A percentile compares a stretch with the other conserved stretches of the same genome.
Evolutionary conservation across 1,284 basidiomycete genomes (phyloP).

Genomic region (Pascua guehoae): DNA sequence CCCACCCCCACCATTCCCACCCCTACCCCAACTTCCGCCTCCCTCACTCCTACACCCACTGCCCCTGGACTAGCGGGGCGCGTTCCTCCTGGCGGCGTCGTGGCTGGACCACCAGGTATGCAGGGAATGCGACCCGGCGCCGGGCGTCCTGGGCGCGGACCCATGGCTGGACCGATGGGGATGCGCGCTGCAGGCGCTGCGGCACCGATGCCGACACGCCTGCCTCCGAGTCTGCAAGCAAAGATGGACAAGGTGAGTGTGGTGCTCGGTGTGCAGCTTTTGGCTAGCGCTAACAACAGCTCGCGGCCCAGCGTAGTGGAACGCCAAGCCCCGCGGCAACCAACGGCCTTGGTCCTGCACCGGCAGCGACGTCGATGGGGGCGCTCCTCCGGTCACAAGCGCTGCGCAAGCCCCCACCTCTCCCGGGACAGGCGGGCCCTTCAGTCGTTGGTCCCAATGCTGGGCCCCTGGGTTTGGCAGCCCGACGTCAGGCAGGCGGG

Average conservation of each 20-base stretch:
- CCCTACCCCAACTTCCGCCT: neutral
- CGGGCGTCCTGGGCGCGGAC: slow-evolving; percentile 4
- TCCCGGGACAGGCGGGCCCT: slow-evolving; percentile 9
- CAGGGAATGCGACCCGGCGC: too few relatives aligned
- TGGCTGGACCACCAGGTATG: neutral
- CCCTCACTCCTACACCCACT: neutral
- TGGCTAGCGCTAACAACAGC: slow-evolving; percentile 18
- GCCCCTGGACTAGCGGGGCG: neutral
- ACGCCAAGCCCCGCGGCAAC: slow-evolving; percentile 8
- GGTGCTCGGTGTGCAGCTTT: neutral
- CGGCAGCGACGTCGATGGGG: slow-evolving; percentile 40
- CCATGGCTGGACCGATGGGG: slow-evolving; percentile 34
- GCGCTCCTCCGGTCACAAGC: slow-evolving; percentile 43
- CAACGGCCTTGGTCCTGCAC: slow-evolving; percentile 22
- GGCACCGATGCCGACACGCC: slow-evolving; percentile 39
- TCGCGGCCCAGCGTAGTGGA: slow-evolving; percentile 14
- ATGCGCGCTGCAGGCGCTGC: slow-evolving; percentile 32
- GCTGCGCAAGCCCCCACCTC: slow-evolving; percentile 6
- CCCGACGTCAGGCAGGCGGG: slow-evolving; percentile 37
- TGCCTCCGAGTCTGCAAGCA: slow-evolving; percentile 84
- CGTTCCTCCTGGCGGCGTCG: neutral
- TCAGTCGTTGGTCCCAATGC: slow-evolving; percentile 33
- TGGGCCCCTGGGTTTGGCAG: slow-evolving; percentile 44
- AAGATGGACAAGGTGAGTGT: slow-evolving; percentile 69
- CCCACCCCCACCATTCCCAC: neutral